Evolutionary conservation across 179 eudicot genomes (phyloP).

Genomic region (Silene coronaria): DNA sequence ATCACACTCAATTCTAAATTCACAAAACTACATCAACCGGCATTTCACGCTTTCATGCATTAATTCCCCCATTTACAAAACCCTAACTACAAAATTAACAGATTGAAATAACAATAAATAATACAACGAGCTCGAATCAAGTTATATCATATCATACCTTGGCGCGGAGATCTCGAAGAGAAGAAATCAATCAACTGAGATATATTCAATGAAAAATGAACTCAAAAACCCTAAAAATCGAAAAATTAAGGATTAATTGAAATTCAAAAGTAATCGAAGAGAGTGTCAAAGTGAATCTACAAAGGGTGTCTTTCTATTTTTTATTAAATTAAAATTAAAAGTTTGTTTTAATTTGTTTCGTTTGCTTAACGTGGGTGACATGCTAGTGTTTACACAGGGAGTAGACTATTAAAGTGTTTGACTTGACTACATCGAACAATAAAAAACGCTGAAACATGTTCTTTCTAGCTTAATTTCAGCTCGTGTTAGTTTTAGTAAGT

Average conservation of each 20-base stretch:
- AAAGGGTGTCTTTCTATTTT: background rate
- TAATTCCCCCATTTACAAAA: background rate
- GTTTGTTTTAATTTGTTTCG: no score
- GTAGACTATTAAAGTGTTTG: background rate
- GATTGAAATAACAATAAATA: background rate
- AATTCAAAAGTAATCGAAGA: background rate
- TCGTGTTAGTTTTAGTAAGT: no score
- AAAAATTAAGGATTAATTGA: background rate
- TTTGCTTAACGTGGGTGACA: constrained; percentile 7
- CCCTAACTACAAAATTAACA: background rate
- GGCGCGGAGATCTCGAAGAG: constrained; percentile 10
- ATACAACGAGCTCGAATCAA: background rate
- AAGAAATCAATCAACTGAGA: background rate
- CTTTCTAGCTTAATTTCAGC: no score
- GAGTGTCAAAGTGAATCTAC: no score
- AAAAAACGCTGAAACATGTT: no score
- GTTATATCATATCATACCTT: background rate
- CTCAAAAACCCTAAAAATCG: background rate
- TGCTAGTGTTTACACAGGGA: background rate
- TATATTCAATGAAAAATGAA: background rate
- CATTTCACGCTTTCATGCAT: background rate
- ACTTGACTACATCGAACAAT: no score
- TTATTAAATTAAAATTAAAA: no score
- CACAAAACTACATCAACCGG: background rate
- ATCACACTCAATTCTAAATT: background rate